These are phyloP conservation scores for Pseudoperonospora humuli DNA, from an alignment of 352 stramenopile genomes.

Conservation along the genomic window DNA sequence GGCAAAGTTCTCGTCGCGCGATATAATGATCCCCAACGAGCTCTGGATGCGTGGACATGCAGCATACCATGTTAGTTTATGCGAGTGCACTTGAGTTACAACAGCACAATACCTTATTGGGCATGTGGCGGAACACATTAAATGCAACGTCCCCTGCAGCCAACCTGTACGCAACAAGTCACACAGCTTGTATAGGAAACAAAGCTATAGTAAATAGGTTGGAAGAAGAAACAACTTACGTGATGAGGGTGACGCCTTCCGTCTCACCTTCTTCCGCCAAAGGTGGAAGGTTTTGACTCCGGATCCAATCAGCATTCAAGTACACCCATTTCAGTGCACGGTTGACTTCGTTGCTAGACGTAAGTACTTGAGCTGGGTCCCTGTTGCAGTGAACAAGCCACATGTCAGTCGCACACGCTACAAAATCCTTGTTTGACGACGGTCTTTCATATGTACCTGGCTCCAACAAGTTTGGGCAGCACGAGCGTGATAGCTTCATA, in stretches of 20 bases:
- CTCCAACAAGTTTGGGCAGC: conserved; percentile 63
- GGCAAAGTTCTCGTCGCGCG: conserved; percentile 39
- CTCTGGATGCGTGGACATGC: conserved; percentile 11
- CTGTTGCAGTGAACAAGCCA: conserved; percentile 19
- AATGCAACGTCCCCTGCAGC: conserved; percentile 52
- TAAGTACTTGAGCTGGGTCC: conserved; percentile 59
- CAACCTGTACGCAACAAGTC: conserved; percentile 31
- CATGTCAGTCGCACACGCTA: not conserved
- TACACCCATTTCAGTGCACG: conserved; percentile 84
- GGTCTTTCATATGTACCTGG: conserved; percentile 22
- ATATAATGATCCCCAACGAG: conserved; percentile 51
- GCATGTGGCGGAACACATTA: conserved; percentile 82
- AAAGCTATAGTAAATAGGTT: too few species aligned
- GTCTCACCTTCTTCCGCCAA: conserved; percentile 24
- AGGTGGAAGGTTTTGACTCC: conserved; percentile 46
- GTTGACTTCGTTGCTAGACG: conserved; percentile 56
- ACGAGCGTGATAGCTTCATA: conserved; percentile 73
- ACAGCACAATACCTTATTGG: conserved; percentile 53
- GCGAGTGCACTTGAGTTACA: not conserved
- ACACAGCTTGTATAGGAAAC: not conserved
- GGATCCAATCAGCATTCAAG: conserved; percentile 82
- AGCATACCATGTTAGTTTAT: not conserved
- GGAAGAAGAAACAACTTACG: conserved; percentile 19
- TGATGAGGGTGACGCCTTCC: conserved; percentile 21
- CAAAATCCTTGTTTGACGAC: not conserved